Evolutionary conservation across 768 basidiomycete genomes (phyloP), one percentile per base, ranked within the genome.

Genomic region (Suillus ampliporus): DNA sequence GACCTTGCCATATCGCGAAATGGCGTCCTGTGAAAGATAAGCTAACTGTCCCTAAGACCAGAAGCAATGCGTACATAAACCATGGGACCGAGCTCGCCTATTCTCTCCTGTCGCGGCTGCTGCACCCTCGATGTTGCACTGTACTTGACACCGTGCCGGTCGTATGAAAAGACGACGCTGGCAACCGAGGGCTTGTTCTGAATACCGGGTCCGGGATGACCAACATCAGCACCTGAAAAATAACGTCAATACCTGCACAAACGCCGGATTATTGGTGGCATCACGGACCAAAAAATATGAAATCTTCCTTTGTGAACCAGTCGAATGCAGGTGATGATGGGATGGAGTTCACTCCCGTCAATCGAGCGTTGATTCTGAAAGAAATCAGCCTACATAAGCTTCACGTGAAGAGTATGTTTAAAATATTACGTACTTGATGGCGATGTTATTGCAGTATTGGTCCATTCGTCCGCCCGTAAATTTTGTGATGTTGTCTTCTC

Each of bases 141-240:
- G 57, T 90, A 91, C 19, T 75, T 77, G 26, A 80, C 80, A 0
- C 80, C 84, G 0, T 72, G 61, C 1, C 0, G 15, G 58, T 91
- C 86, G 28, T 77, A 76, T 0, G 89, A 90, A 3, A 79, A 84
- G 0, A 91, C 90, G 0, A 91, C 67, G 1, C 83, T 81, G 0
- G 89, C 79, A 0, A 89, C 77, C 0, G 90, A 91, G 0, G 91
- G 84, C 9, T 78, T 85, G 40, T 78, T 73, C 0, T 73, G 67
- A 0, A 81, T 65, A 0, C 88, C 87, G 14, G 89, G 84, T 0
- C 82, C 81, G 0, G 90, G 86, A 65, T 92, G 90, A 11, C 84
- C 81, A 0, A 91, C 82, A 67, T 86, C 87, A 6, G 84, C 84
- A 13, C 86, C 85, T 86, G 54, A 8, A 43, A 61, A 40, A 61